Evolutionary conservation across 495 filamentous ascomycete genomes (phyloP).

Genomic region (Darksidea phi): DNA sequence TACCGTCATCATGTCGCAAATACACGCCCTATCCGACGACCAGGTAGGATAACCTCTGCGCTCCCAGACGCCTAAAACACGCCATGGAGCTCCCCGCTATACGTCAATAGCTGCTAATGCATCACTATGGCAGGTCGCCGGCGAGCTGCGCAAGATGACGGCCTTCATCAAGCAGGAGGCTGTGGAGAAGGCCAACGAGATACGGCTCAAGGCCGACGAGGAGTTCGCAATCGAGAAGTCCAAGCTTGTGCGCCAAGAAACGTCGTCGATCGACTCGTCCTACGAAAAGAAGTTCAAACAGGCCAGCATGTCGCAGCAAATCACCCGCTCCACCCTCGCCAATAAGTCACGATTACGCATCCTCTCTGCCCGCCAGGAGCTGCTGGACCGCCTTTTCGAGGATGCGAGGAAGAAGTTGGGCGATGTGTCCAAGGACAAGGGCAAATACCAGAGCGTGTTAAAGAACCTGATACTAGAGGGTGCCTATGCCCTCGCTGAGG

Average conservation of each 20-base stretch:
- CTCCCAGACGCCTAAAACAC: conserved; percentile 16
- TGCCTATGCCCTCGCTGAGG: conserved; percentile 80
- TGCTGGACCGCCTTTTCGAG: conserved; percentile 91
- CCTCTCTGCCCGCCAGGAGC: conserved; percentile 78
- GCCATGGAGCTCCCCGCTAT: conserved; percentile 21
- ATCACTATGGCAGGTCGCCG: conserved; percentile 63
- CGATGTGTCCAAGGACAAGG: conserved; percentile 62
- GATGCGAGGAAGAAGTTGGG: conserved; percentile 65
- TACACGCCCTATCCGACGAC: conserved; percentile 93
- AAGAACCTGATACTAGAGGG: conserved; percentile 86
- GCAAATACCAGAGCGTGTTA: conserved; percentile 69
- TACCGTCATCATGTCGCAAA: conserved; percentile 69
- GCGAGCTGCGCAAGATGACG: conserved; percentile 99
- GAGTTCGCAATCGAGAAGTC: conserved; percentile 98
- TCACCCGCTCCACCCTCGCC: conserved; percentile 86
- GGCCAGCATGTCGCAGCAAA: conserved; percentile 94
- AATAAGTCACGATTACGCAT: conserved; percentile 93
- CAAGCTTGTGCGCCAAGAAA: conserved; percentile 94
- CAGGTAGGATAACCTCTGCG: conserved; percentile 60
- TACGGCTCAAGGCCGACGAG: conserved; percentile 95
- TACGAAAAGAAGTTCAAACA: conserved; percentile 99
- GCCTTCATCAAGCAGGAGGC: conserved; percentile 99
- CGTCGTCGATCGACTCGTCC: conserved; percentile 79
- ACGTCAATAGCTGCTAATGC: conserved; percentile 16
- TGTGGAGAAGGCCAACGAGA: conserved; percentile 91